Evolutionary conservation across 2,329 filamentous ascomycete genomes (phyloP), one percentile per base, ranked within the genome.

Genomic region (Madurella fahalii): DNA sequence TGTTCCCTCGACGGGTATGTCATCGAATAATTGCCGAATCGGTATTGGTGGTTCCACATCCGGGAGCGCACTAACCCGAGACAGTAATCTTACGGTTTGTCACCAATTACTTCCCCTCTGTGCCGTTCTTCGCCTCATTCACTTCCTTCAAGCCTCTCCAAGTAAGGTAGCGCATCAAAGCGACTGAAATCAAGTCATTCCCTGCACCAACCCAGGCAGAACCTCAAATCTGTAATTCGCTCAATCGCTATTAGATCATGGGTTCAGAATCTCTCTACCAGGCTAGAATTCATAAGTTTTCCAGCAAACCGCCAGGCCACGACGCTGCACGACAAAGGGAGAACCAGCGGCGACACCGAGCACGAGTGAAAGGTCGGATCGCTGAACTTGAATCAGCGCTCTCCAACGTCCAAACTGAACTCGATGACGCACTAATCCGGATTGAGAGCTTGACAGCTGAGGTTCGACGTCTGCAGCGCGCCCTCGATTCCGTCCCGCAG

Each of bases 281-380:
- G 5, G 13, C 13, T 9, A 30, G 53, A n/a, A 45, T 63, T 7
- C 57, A 54, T 44, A 69, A 67, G 44, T 69, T 67, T 61, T 65
- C 66, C 1, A 48, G 51, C 30, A 68, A 61, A 47, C 56, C 68
- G 3, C 60, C 64, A 5, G 63, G 68, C 4, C 64, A 72, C 53
- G 66, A 70, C 18, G 63, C 66, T 2, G 61, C 59, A 9, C 71
- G 77, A 8, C 72, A 77, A 15, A 74, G 76, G n/a, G 72, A 80
- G 44, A 80, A 80, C 58, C 76, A 80, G 61, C 73, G 77, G 40
- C 72, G 76, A 20, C 77, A 80, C 59, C 74, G 77, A 4, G 74
- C 75, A 9, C 67, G 73, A 31, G 69, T 71, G 41, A 73, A 71
- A 45, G 67, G 69, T 39, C 68, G 71, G 39, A 69, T 78, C 25